Evolutionary conservation across 257 asterid genomes (phyloP), one percentile per base, ranked within the genome.

Genomic region (Henckelia pumila): DNA sequence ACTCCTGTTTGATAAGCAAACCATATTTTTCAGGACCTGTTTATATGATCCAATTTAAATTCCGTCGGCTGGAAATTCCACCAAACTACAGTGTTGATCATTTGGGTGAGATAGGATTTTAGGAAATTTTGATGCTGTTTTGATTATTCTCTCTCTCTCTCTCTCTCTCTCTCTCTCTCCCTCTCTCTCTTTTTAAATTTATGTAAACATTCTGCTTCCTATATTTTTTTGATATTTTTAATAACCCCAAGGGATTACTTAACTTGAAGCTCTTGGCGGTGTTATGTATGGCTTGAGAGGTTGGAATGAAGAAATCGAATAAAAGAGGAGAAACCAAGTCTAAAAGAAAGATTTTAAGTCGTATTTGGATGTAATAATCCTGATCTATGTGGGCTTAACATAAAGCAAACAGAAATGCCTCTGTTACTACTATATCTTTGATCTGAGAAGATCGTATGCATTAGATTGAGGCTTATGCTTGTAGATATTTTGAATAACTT

Each of bases 11-110:
- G 74, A 33, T 71, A 64, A 57, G 33, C 40, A 56, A 68, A 57
- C 5, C 40, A 25, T 70, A 28, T 55, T 75, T 26, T 64, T 33
- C 89, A 93, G 98, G 95, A 56, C 99, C 95, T 11, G 76, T 93
- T 69, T 80, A 82, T 76, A 80, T 78, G 97, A 88, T 93, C 78
- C 96, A 86, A 70, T 90, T 93, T 63, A 93, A 85, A 75, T 93
- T 93, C 75, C 96, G 97, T n/a, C 94, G 80, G 75, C 86, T 80
- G 76, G 96, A 90, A 79, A 93, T 93, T 83, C 99, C 99, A 56
- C 97, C 97, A 53, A 59, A 85, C 79, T 93, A 81, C 81, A 66
- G 67, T 78, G 92, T 77, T 61, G 78, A 93, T 64, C 96, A 93
- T 84, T 78, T 90, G 75, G 98, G 98, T 93, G 82, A 35, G 82